Conservation (phyloP, 2,329 filamentous ascomycete genomes). For the Colletotrichum sp. region DNA sequence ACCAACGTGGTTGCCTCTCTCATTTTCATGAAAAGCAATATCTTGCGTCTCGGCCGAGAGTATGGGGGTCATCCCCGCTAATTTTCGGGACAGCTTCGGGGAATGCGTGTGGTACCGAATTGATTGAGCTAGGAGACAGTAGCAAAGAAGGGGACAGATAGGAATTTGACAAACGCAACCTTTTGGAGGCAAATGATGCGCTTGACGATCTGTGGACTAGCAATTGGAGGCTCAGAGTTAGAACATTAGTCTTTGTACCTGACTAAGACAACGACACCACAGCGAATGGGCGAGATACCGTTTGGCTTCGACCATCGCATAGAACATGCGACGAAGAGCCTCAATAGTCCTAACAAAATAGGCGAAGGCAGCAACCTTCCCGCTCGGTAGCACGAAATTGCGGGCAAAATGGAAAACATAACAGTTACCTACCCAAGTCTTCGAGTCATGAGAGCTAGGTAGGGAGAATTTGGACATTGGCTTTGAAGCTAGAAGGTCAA, state of each 20-base stretch:
- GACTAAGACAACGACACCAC: not conserved
- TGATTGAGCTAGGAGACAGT: not conserved
- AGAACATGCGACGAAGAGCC: not conserved
- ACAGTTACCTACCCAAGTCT: not conserved
- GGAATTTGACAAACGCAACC: not conserved
- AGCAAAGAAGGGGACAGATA: not conserved
- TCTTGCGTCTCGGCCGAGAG: not conserved
- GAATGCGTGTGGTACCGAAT: not conserved
- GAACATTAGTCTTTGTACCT: not conserved
- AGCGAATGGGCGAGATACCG: not conserved
- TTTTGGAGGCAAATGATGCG: not conserved
- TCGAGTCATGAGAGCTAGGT: not conserved
- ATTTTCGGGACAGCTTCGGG: rapidly evolving
- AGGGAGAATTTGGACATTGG: not conserved
- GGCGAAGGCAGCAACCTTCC: not conserved
- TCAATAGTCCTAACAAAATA: not conserved
- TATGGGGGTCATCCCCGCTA: not conserved
- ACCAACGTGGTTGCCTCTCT: not conserved
- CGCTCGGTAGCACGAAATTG: not conserved
- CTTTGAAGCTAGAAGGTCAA: not conserved
- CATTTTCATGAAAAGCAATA: not conserved
- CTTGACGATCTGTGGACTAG: not conserved
- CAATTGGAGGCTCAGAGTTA: not conserved
- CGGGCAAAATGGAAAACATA: not conserved
- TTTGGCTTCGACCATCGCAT: not conserved